Conservation (phyloP, 768 basidiomycete genomes). For the Tephrocybe sp. region DNA sequence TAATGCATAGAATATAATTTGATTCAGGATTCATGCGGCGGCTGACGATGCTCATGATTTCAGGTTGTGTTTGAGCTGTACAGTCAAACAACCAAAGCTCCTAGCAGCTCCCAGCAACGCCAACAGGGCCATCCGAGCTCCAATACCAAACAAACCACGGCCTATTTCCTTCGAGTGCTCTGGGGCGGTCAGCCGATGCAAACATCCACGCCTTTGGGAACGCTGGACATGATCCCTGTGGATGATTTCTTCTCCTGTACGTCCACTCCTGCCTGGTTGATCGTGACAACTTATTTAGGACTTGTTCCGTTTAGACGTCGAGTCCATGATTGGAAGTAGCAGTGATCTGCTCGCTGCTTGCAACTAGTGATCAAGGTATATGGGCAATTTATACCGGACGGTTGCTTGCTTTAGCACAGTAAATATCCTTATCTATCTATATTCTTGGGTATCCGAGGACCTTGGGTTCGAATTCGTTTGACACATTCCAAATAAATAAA, state of each 20-base stretch:
- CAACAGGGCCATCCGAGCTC: not conserved
- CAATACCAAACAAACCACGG: not conserved
- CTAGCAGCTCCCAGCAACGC: not conserved
- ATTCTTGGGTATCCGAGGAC: too few species aligned
- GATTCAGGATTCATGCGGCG: not conserved
- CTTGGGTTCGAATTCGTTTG: not conserved
- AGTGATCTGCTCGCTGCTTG: conserved; percentile 30
- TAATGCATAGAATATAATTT: not conserved
- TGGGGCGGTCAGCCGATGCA: conserved; percentile 50
- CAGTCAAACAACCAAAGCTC: conserved; percentile 6
- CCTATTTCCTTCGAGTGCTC: conserved; percentile 41
- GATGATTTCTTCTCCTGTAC: conserved; percentile 39
- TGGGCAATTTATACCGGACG: too few species aligned
- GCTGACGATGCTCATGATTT: not conserved
- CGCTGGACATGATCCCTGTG: conserved; percentile 42
- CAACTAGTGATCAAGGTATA: conserved; percentile 14
- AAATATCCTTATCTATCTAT: too few species aligned
- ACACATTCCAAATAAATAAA: too few species aligned
- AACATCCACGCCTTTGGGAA: conserved; percentile 45
- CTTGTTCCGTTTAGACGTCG: conserved; percentile 30
- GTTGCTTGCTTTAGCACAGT: not conserved
- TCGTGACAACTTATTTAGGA: not conserved
- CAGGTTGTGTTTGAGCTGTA: conserved; percentile 48
- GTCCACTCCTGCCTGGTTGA: conserved; percentile 10
- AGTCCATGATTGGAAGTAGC: conserved; percentile 34